These are phyloP conservation scores for Arthromyces matolae DNA, from an alignment of 768 basidiomycete genomes.

Conservation along the genomic window DNA sequence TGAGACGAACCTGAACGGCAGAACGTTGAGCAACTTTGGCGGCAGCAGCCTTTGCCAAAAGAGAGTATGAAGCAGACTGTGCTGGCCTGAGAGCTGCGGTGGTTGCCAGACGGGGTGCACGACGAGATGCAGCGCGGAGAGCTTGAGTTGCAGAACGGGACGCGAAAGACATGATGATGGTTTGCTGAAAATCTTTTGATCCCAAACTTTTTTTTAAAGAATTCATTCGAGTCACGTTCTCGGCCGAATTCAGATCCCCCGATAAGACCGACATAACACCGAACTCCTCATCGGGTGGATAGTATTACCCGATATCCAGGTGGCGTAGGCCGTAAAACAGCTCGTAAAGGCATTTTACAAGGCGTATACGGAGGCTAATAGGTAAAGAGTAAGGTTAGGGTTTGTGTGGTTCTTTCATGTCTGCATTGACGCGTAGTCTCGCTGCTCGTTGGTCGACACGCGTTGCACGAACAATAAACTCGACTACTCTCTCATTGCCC, in stretches of 20 bases:
- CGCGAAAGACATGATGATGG: slow-evolving; percentile 59
- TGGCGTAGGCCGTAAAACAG: too few species aligned
- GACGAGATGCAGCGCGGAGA: slow-evolving; percentile 64
- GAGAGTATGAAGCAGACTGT: slow-evolving; percentile 64
- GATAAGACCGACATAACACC: slow-evolving; percentile 17
- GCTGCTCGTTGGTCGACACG: too few species aligned
- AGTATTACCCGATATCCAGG: too few species aligned
- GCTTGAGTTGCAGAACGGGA: slow-evolving; percentile 61
- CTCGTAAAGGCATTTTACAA: too few species aligned
- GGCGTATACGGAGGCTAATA: too few species aligned
- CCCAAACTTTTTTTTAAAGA: slow-evolving; percentile 18
- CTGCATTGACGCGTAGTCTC: too few species aligned
- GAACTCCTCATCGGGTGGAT: neutral
- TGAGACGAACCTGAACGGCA: slow-evolving; percentile 30
- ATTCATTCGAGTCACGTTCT: slow-evolving; percentile 16
- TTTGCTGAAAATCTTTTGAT: slow-evolving; percentile 5
- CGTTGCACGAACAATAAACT: too few species aligned
- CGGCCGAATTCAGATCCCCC: slow-evolving; percentile 23
- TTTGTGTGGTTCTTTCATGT: too few species aligned
- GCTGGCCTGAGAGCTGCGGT: slow-evolving; percentile 36
- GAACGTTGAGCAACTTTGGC: slow-evolving; percentile 35
- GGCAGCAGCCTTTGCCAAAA: slow-evolving; percentile 50
- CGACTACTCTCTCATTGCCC: too few species aligned
- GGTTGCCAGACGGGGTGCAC: slow-evolving; percentile 52
- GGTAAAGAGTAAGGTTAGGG: too few species aligned